Conservation (phyloP, 768 basidiomycete species). For the Scleroderma citrinum region DNA sequence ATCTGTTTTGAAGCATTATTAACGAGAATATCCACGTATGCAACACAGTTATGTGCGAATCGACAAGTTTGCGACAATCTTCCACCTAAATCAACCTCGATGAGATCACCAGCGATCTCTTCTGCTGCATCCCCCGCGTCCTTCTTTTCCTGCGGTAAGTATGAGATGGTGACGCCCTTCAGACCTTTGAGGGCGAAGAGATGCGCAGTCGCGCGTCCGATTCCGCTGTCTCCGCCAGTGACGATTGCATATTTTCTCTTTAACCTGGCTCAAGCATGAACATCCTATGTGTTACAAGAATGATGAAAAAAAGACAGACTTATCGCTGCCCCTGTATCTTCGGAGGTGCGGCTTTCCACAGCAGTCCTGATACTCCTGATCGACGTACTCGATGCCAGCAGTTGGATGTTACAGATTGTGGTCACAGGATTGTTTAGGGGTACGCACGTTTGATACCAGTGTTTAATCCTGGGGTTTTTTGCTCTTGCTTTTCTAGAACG, state of each 20-base stretch:
- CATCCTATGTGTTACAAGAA: not conserved
- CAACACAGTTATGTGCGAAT: conserved; percentile 42
- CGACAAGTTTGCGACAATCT: conserved; percentile 40
- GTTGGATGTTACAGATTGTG: not conserved
- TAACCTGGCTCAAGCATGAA: not conserved
- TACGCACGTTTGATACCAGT: conserved; percentile 39
- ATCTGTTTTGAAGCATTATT: conserved; percentile 54
- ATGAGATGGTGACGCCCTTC: conserved; percentile 44
- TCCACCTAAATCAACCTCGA: conserved; percentile 38
- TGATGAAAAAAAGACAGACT: conserved; percentile 19
- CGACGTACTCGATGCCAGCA: conserved; percentile 35
- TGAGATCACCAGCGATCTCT: conserved; percentile 35
- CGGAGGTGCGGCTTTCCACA: conserved; percentile 43
- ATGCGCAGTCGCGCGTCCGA: conserved; percentile 45
- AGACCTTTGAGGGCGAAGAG: conserved; percentile 50
- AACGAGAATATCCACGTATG: conserved; percentile 49
- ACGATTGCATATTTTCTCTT: conserved; percentile 7
- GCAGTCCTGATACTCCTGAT: conserved; percentile 45
- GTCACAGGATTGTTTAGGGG: conserved; percentile 2
- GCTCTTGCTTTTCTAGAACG: conserved; percentile 36
- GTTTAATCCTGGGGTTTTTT: conserved; percentile 45
- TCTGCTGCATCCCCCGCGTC: conserved; percentile 48
- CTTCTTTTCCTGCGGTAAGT: conserved; percentile 50
- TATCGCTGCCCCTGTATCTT: conserved; percentile 48
- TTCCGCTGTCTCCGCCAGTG: conserved; percentile 41